Conservation (phyloP, 495 filamentous ascomycete genomes). For the Chaetomidium leptoderma region DNA sequence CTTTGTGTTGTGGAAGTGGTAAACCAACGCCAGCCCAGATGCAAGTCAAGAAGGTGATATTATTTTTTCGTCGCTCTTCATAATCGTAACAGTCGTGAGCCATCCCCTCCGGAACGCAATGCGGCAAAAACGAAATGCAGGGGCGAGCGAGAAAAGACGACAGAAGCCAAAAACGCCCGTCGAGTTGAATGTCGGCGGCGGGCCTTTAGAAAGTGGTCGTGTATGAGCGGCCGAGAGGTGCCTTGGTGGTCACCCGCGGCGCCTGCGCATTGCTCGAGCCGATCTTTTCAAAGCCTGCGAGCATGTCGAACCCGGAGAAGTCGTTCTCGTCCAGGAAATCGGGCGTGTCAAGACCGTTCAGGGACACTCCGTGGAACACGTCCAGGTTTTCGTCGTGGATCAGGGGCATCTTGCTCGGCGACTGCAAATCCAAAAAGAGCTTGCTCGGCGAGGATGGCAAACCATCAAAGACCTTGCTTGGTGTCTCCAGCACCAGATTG, state of each 20-base stretch:
- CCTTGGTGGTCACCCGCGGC: constrained; percentile 26
- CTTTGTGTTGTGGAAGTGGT: too few relatives aligned
- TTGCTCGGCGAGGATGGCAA: constrained; percentile 44
- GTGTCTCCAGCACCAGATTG: constrained; percentile 45
- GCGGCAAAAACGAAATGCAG: background rate
- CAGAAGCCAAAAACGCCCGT: constrained; percentile 8
- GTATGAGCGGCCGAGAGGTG: constrained; percentile 38
- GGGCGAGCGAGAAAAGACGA: background rate
- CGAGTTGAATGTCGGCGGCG: too few relatives aligned
- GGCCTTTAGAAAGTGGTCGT: constrained; percentile 44
- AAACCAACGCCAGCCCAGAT: background rate
- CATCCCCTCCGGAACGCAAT: background rate
- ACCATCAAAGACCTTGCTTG: constrained; percentile 51
- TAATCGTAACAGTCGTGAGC: constrained; percentile 13
- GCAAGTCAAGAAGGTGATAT: background rate
- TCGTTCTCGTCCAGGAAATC: constrained; percentile 60
- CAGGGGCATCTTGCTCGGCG: constrained; percentile 39
- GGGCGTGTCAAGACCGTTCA: constrained; percentile 52
- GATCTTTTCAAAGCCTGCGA: constrained; percentile 88
- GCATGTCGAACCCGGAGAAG: constrained; percentile 70
- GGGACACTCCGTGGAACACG: constrained; percentile 34
- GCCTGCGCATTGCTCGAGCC: constrained; percentile 47
- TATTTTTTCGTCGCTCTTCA: constrained; percentile 3
- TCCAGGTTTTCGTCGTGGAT: constrained; percentile 43
- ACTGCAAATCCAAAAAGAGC: constrained; percentile 56